Conservation (phyloP, 352 stramenopile genomes). For the Thraustochytrium striatum region DNA sequence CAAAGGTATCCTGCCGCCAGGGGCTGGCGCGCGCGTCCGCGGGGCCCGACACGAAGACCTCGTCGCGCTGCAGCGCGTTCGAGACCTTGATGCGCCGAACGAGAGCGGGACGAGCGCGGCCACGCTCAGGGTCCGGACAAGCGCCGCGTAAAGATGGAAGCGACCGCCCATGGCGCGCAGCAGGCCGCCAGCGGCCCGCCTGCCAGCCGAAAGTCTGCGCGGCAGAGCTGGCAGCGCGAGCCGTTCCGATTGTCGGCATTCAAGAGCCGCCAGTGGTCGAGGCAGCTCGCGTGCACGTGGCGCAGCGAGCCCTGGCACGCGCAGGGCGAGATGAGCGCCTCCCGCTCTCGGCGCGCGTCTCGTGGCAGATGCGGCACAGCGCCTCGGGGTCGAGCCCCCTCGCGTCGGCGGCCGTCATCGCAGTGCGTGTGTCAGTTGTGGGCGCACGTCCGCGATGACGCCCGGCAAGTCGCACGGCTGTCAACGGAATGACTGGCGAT, state of each 20-base stretch:
- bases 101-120: slow-evolving; percentile 18
- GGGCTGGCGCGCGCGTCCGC: background rate
- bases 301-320: slow-evolving; percentile 7
- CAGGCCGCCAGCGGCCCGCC: background rate
- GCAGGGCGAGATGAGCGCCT: slow-evolving; percentile 32
- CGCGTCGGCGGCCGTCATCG: no score
- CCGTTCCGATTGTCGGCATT: slow-evolving; percentile 21
- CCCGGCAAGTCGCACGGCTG: no score
- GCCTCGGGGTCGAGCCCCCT: no score
- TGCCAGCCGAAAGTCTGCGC: background rate
- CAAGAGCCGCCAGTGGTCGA: slow-evolving; percentile 32
- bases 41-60: slow-evolving; percentile 17
- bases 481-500: no score
- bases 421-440: no score
- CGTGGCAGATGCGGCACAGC: background rate
- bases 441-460: no score
- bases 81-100: background rate
- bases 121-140: background rate
- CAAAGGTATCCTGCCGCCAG: slow-evolving; percentile 7
- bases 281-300: slow-evolving; percentile 30
- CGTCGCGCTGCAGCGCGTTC: background rate
- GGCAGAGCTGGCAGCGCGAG: slow-evolving; percentile 22
- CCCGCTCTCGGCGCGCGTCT: background rate
- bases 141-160: background rate
- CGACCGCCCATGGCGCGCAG: background rate